Base-by-base conservation (phyloP, 2,329 filamentous ascomycete species). In the Colletotrichum noveboracense region DNA sequence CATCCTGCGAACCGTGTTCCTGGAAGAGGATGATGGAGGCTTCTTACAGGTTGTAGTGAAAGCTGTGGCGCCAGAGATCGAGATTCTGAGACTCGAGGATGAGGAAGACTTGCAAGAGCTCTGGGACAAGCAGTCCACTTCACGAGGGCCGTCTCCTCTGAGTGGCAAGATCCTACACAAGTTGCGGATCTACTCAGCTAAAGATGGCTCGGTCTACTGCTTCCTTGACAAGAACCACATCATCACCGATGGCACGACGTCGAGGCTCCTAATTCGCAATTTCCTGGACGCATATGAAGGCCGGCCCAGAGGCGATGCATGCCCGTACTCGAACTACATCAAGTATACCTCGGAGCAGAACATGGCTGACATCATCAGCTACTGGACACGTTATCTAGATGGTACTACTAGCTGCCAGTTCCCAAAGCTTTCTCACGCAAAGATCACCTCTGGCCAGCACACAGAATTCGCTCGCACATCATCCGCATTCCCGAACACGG, bases 161-260 rank as follows among this genome's bases (percentile, higher is more conserved):
- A 28, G 55, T 6, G 69, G 73, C 7, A 48, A 62, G 18, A 18
- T 66, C 3, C 16, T 64, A 2, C 73, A 75, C 14, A 64, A 67
- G 16, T 9, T 75, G n/a, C 8, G 21, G 2, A 48, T 75, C 4
- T 64, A 66, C 56, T 26, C 52, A 0, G 38, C 73, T 7, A 16
- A 28, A 1, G 24, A 66, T 14, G 73, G 69, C 0, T 62, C 73
- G 2, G 26, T 48, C 4, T 75, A 72, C 26, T 75, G 73, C n/a
- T 38, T 71, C 1, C 7, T 75, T 10, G 52, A 62, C 16, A 75
- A 75, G 13, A 75, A 75, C 9, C 73, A 75, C 10, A 38, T 75
- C 5, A 67, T 75, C 30, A 72, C 72, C 4, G 72, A 75, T 16
- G 72, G 72, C 6, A 66, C 55, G 7, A 75, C 72, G 13, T 75